Base-by-base conservation (phyloP, 495 filamentous ascomycete genomes). In the Aspergillus campestris region DNA sequence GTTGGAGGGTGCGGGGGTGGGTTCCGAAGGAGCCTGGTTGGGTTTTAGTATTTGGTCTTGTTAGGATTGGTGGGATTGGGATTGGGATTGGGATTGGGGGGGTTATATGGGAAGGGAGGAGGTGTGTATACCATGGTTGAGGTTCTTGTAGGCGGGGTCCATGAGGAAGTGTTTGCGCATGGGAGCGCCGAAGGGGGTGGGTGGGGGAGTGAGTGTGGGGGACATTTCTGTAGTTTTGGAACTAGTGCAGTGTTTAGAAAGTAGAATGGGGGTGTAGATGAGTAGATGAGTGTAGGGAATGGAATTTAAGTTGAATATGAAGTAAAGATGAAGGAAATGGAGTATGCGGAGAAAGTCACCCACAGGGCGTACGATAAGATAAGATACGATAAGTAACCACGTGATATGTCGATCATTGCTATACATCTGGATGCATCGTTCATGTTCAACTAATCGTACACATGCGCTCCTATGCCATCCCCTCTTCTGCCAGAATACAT, bases 91-190 rank as follows among this genome's bases (percentile, higher is more conserved):
- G 38, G 24, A 18, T 11, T 42, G 11, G 24, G 29, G n/a, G 15
- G 33, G n/a, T 37, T 7, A 40, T 10, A 43, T 24, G 8, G 11
- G 13, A 42, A 34, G 27, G 13, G 35, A 27, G 15, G 13, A 41
- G 18, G 28, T n/a, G n/a, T n/a, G 34, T 60, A 45, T 61, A 89
- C 87, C 90, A 51, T 95, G 86, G 64, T 95, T 95, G 50, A 95
- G 67, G 51, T 89, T 87, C 18, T 71, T 75, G 57, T 77, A 89
- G 3, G 66, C 60, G 0, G 77, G 73, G 48, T 82, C 80, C 42
- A 92, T 80, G 6, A 81, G 67, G 61, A 94, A 96, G 42, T 87
- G 66, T 45, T 83, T 72, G 30, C 72, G 70, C 69, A 89, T 74
- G 27, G 75, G 64, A 18, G 66, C 70, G 34, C 82, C 84, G 45